These are phyloP conservation scores for Hypoxylon sp. DNA, from an alignment of 2,329 filamentous ascomycete genomes.

Conservation along the genomic window DNA sequence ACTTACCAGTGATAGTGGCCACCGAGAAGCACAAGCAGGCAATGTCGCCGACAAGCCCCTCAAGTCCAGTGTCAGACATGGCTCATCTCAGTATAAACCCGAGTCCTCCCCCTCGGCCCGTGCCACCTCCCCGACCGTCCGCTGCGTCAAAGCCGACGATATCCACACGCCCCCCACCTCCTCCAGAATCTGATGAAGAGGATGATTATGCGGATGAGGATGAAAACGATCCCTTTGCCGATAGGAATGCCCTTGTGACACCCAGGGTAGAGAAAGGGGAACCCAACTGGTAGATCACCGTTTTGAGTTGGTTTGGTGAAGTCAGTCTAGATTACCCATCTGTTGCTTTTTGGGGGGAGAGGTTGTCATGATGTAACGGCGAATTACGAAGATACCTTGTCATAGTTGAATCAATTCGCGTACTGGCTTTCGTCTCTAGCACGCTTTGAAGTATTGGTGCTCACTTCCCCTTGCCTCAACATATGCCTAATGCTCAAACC, in stretches of 20 bases:
- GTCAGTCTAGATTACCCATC: neutral
- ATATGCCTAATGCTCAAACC: neutral
- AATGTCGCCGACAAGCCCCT: slow-evolving; percentile 60
- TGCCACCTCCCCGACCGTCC: slow-evolving; percentile 65
- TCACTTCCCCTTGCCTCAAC: neutral
- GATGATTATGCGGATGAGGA: slow-evolving; percentile 78
- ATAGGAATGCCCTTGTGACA: slow-evolving; percentile 77
- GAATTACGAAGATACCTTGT: slow-evolving; percentile 33
- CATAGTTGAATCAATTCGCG: slow-evolving; percentile 15
- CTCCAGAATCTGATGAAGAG: slow-evolving; percentile 67
- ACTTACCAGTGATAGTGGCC: slow-evolving; percentile 63
- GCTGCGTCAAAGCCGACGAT: slow-evolving; percentile 66
- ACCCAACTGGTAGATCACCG: slow-evolving; percentile 53
- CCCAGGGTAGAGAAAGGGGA: slow-evolving; percentile 59
- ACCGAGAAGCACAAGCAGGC: slow-evolving; percentile 67
- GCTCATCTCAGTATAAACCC: slow-evolving; percentile 61
- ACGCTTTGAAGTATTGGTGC: neutral
- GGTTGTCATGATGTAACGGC: slow-evolving; percentile 13
- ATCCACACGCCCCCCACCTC: slow-evolving; percentile 62
- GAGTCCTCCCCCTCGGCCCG: slow-evolving; percentile 58
- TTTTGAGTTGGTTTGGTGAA: neutral
- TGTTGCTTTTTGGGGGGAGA: neutral
- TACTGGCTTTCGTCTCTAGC: neutral
- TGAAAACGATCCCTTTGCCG: slow-evolving; percentile 89
- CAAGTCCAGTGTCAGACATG: slow-evolving; percentile 59